Evolutionary conservation across 2,329 filamentous ascomycete species (phyloP).

Genomic region (Diaporthe vaccinii): DNA sequence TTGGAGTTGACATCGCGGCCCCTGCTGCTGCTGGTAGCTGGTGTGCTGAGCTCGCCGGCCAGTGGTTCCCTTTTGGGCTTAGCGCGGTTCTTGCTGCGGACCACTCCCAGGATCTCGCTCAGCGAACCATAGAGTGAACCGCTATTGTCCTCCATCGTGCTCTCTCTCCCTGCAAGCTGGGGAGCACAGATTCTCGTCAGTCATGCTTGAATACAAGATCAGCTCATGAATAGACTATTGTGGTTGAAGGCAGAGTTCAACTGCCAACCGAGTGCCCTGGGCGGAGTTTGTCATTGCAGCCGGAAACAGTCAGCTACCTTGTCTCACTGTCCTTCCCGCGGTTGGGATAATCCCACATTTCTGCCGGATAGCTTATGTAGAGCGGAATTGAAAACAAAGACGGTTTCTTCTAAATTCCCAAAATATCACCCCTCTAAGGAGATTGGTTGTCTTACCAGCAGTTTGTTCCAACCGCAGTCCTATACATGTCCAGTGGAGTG

Average conservation of each 20-base stretch:
- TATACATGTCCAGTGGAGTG: not conserved
- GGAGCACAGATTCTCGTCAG: not conserved
- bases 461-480: not conserved
- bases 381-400: not conserved
- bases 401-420: not conserved
- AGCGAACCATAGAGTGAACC: not conserved
- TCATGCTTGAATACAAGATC: not conserved
- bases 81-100: conserved; percentile 5
- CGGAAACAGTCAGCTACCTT: conserved; percentile 10
- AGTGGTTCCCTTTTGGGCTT: conserved; percentile 21
- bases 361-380: not conserved
- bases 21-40: conserved; percentile 28
- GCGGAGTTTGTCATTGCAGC: not conserved
- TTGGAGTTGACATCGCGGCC: conserved; percentile 35
- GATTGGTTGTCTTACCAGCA: not conserved
- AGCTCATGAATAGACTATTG: not conserved
- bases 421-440: not conserved
- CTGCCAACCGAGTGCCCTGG: not conserved
- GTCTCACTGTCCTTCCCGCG: not conserved
- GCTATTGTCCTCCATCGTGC: not conserved
- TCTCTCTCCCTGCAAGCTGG: not conserved
- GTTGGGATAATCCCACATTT: not conserved
- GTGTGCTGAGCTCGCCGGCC: conserved; percentile 32
- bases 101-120: conserved; percentile 17
- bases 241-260: not conserved